phyloP scores from a whole-genome alignment of 2,329 filamentous ascomycete species.

The Westerdykella aurantiaca region DNA sequence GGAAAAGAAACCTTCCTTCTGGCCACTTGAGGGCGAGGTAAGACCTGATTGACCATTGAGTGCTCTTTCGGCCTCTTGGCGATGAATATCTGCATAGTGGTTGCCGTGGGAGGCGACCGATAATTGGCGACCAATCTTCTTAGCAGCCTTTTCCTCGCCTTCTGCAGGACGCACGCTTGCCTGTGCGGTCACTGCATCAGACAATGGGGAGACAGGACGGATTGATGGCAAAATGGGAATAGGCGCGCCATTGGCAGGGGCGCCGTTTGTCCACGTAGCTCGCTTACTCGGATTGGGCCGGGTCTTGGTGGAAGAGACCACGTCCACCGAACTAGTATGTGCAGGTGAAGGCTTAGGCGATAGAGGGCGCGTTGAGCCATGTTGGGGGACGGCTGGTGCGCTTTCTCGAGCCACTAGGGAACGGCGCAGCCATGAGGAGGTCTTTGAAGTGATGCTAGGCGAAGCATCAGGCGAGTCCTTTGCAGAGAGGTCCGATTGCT shows the following conservation, averaged over 20 bases:
- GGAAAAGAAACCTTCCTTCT: slow-evolving; percentile 97
- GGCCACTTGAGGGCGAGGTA: slow-evolving; percentile 68
- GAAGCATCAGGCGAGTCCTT: slow-evolving; percentile 53
- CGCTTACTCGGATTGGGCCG: slow-evolving; percentile 66
- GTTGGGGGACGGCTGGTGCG: slow-evolving; percentile 54
- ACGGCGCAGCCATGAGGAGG: slow-evolving; percentile 88
- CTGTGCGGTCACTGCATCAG: slow-evolving; percentile 85
- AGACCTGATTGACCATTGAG: slow-evolving; percentile 75
- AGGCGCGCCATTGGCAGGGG: slow-evolving; percentile 68
- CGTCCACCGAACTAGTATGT: slow-evolving; percentile 42
- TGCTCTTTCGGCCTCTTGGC: slow-evolving; percentile 85
- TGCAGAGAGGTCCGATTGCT: slow-evolving; percentile 75
- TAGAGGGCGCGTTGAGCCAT: slow-evolving; percentile 37
- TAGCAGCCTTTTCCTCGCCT: slow-evolving; percentile 61
- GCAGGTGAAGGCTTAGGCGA: slow-evolving; percentile 40
- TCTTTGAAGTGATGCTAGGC: slow-evolving; percentile 66
- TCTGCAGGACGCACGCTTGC: slow-evolving; percentile 59
- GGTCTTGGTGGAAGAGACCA: slow-evolving; percentile 43
- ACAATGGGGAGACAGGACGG: slow-evolving; percentile 90
- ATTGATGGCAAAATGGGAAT: slow-evolving; percentile 97
- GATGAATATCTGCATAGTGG: slow-evolving; percentile 83
- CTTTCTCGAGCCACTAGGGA: slow-evolving; percentile 78
- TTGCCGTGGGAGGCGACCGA: slow-evolving; percentile 89
- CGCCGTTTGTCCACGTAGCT: slow-evolving; percentile 86
- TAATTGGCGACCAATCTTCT: slow-evolving; percentile 92